A percentile compares a stretch with the other conserved stretches of the same genome.
These are phyloP conservation scores for Stellera chamaejasme DNA, from an alignment of 345 rosid genomes.

Conservation along the genomic window DNA sequence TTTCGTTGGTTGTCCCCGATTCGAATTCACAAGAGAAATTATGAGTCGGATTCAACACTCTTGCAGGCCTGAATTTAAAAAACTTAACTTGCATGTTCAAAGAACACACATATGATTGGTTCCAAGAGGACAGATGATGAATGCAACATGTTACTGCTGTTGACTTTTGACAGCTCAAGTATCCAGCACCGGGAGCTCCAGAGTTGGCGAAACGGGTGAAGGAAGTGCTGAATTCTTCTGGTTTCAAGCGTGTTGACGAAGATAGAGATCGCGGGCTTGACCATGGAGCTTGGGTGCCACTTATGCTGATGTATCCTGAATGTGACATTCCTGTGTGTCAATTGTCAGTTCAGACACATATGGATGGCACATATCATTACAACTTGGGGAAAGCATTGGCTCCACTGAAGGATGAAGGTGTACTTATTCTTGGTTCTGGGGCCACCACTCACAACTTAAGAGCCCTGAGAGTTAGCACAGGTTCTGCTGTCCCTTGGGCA, in stretches of 20 bases:
- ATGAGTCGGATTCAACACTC: too few relatives aligned
- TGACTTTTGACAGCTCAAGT: slow-evolving; percentile 44
- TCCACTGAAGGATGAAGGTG: slow-evolving; percentile 75
- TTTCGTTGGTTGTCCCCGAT: too few relatives aligned
- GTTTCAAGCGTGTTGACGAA: slow-evolving; percentile 46
- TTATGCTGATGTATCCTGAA: slow-evolving; percentile 93
- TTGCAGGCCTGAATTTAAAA: too few relatives aligned
- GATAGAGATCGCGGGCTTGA: slow-evolving; percentile 74
- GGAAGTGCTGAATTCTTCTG: slow-evolving; percentile 49
- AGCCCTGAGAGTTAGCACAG: slow-evolving; percentile 16
- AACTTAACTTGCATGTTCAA: too few relatives aligned
- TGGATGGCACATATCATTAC: slow-evolving; percentile 58
- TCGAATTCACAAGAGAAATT: too few relatives aligned
- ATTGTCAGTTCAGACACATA: slow-evolving; percentile 60
- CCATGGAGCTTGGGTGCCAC: slow-evolving; percentile 96
- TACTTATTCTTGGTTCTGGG: slow-evolving; percentile 85
- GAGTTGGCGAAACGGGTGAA: slow-evolving; percentile 70
- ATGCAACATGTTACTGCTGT: neutral
- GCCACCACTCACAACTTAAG: slow-evolving; percentile 72
- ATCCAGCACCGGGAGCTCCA: slow-evolving; percentile 89
- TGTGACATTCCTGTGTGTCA: slow-evolving; percentile 79
- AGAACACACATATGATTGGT: too few relatives aligned
- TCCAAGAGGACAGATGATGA: too few relatives aligned
- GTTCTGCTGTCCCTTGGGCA: slow-evolving; percentile 57
- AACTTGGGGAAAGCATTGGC: slow-evolving; percentile 88